Conservation (phyloP, 1,139 yeast species). For the Taiozyma sp. region DNA sequence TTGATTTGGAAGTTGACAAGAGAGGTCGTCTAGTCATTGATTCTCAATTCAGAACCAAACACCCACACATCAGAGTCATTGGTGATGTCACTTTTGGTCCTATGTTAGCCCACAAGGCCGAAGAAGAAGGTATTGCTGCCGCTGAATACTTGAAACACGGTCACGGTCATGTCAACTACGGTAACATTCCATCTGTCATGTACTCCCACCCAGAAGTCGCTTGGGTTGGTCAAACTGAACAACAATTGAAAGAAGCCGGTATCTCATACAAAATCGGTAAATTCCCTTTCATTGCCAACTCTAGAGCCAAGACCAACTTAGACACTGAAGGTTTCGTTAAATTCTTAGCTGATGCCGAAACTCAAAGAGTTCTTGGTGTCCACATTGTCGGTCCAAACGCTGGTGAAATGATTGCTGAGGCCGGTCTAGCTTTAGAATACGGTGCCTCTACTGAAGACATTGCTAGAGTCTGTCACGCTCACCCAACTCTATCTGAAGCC, state of each 20-base stretch:
- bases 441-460: constrained; percentile 98
- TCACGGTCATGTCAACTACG: constrained; percentile 97
- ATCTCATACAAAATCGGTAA: constrained; percentile 91
- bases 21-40: constrained; percentile 93
- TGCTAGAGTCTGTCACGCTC: constrained; percentile 97
- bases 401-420: constrained; percentile 99
- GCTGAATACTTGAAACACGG: constrained; percentile 92
- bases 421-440: constrained; percentile 94
- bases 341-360: constrained; percentile 92
- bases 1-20: constrained; percentile 87
- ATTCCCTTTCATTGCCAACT: constrained; percentile 98
- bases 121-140: constrained; percentile 99
- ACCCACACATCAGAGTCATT: constrained; percentile 90
- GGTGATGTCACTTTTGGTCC: constrained; percentile 99
- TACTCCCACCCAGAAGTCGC: constrained; percentile 99
- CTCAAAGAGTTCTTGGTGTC: constrained; percentile 93
- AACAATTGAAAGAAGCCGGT: constrained; percentile 92
- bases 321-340: constrained; percentile 98
- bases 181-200: constrained; percentile 97
- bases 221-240: constrained; percentile 97
- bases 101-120: constrained; percentile 99
- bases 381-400: constrained; percentile 98
- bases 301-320: constrained; percentile 97
- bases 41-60: constrained; percentile 87
- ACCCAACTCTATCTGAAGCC: constrained; percentile 97